Evolutionary conservation across 2,329 filamentous ascomycete species (phyloP), one percentile per base, ranked within the genome.

Genomic region (Huntiella savannae): DNA sequence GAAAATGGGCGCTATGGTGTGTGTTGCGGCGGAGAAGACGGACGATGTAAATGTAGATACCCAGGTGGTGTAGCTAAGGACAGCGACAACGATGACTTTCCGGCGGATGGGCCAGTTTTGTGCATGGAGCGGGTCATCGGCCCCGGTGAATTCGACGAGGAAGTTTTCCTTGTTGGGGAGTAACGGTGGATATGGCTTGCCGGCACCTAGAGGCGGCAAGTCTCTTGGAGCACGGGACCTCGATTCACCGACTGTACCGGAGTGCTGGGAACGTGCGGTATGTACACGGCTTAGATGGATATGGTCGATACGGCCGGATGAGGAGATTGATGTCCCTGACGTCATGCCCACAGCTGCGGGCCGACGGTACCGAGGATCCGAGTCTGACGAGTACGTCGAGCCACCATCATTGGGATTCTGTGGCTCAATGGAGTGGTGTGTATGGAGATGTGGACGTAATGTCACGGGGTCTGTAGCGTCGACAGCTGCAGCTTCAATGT

Each of bases 31-130:
- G 1, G 79, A 83, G 63, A 83, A 86, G 55, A 86, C 76, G 60
- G 73, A 79, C n/a, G 75, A 79, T 0, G 78, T 75, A 55, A 87
- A 87, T 4, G 81, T 72, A 0, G 79, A 66, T 2, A 73, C 73
- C 54, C 86, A 65, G 13, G 82, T 85, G 11, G 79, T 83, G 55
- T 77, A 86, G 12, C 77, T 81, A 37, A 87, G 64, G 54, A 85
- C 77, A 36, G 69, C 68, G 15, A 76, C 73, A 0, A 78, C 82
- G 4, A 72, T 54, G 35, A 85, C 43, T 75, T 93, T 94, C 66
- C 82, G 87, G 57, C 65, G 73, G 46, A 82, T 56, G 0, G 81
- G 70, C 86, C 86, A 94, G 59, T 94, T 94, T 63, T 88, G 82
- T 1, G 84, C 80, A 60, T 93, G 85, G 50, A 87, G 57, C 2